Base-by-base conservation (phyloP, 768 basidiomycete species). In the Lactifluus volemus region DNA sequence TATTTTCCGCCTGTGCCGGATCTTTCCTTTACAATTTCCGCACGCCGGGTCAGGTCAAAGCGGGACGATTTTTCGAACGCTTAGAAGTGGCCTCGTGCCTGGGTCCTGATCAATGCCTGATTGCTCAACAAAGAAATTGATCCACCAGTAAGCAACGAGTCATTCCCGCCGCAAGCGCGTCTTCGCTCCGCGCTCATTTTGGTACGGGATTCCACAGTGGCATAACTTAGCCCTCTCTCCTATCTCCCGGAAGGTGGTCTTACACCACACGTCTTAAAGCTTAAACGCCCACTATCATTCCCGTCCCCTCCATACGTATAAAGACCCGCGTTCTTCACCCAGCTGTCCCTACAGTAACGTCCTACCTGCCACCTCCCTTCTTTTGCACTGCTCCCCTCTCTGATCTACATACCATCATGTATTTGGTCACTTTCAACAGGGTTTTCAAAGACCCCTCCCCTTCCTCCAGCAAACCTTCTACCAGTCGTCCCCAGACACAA, bases 401-500 rank as follows among this genome's bases (percentile, higher is more conserved):
- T 36, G 50, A 38, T n/a, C 3, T 44, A 8, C 12, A 38, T 45
- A 3, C 34, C 51, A 8, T n/a, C 56, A 63, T 63, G 61, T 52
- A 44, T 5, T 44, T 11, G 4, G 5, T 15, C 21, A 21, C 21
- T 17, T 32, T 32, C 47, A 58, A 29, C 44, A 63, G 34, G 39
- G 1, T 36, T 32, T 51, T 53, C 61, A 63, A 63, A 25, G 61
- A 63, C n/a, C 52, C 61, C 5, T 48, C 61, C 47, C 59, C 59
- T 15, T 58, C 60, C 21, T 34, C 61, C 8, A 29, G 45, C 25
- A 62, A 62, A 39, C 61, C 61, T 12, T 21, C 61, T 17, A 53
- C 47, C 44, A 19, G 50, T 12, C 38, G 58, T 29, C 42, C 60
- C 19, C 56, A 58, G 56, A 53, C 61, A n/a, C 61, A 63, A 41